phyloP scores from a whole-genome alignment of 257 asterid species.

The Solanum etuberosum region DNA sequence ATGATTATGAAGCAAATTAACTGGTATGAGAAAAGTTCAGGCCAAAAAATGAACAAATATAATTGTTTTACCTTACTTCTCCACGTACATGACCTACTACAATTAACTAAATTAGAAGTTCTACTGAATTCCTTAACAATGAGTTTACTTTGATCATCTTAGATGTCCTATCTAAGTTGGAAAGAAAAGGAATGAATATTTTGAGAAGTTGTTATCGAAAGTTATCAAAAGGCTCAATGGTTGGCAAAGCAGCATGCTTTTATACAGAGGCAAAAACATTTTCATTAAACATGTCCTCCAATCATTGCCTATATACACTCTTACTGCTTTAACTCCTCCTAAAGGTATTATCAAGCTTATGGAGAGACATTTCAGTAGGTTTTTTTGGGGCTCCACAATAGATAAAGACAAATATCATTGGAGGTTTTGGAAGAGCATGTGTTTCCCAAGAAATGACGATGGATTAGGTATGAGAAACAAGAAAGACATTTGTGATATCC shows the following conservation, averaged over 20 bases:
- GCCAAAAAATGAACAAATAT: too few relatives aligned
- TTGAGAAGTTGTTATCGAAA: not conserved
- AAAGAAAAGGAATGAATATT: too few relatives aligned
- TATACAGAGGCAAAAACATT: too few relatives aligned
- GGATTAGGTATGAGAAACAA: not conserved
- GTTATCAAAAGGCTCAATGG: too few relatives aligned
- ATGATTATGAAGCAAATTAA: not conserved
- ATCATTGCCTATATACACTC: not conserved
- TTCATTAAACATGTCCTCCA: not conserved
- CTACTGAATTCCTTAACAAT: not conserved
- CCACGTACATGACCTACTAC: not conserved
- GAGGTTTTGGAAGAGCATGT: not conserved
- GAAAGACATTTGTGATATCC: not conserved
- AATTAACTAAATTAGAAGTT: not conserved
- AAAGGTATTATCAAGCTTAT: not conserved
- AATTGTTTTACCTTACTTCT: not conserved
- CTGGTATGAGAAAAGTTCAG: not conserved
- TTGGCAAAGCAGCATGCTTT: too few relatives aligned
- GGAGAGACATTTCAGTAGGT: too few relatives aligned
- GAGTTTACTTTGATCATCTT: too few relatives aligned
- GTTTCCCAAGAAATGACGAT: not conserved
- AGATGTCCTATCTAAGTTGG: not conserved
- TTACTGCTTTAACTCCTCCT: not conserved
- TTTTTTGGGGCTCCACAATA: not conserved
- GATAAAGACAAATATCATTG: too few relatives aligned